Evolutionary conservation across 345 rosid species (phyloP), one percentile per base, ranked within the genome.

Genomic region (Brassica carinata): DNA sequence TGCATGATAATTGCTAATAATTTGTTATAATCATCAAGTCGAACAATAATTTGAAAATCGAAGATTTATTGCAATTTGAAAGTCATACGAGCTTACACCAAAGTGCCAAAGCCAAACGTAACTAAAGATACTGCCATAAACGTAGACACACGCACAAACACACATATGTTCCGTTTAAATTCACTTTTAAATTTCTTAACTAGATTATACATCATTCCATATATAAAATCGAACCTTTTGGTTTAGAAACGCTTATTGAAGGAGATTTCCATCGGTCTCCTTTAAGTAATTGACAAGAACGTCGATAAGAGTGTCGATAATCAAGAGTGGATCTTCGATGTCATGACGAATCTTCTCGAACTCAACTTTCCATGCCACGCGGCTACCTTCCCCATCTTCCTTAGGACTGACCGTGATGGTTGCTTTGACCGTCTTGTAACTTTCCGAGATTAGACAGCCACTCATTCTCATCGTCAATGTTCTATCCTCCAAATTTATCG

Each of bases 351-450:
- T 15, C 27, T 70, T 70, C 63, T 70, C 73, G 61, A 13, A 69
- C 72, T 69, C 36, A 29, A 69, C 59, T 13, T 10, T 23, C 72
- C 72, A 68, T 10, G 51, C 72, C 34, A 68, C 72, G 11, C 29
- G 7, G 58, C 72, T 45, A 68, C 72, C 58, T 11, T 23, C n/a
- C 18, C 34, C 58, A 8, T 40, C 18, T 43, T 43, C 34, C 18
- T 68, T 68, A 11, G 58, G 58, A 43, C 19, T 43, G 58, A 48
- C 73, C 61, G 38, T 69, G 73, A 69, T 29, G 61, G 38, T 48
- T 69, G 13, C 61, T 69, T 69, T 69, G 59, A 48, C 38, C 62
- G 73, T 48, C 73, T 69, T 69, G 38, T 69, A 69, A 31, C 34
- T 48, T 14, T 48, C 8, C 14, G 61, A 14, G 23, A 69, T 48